A percentile compares a stretch with the other conserved stretches of the same genome.
Conservation (phyloP, 208 protist genomes). For the Trypanosoma scelopori region DNA sequence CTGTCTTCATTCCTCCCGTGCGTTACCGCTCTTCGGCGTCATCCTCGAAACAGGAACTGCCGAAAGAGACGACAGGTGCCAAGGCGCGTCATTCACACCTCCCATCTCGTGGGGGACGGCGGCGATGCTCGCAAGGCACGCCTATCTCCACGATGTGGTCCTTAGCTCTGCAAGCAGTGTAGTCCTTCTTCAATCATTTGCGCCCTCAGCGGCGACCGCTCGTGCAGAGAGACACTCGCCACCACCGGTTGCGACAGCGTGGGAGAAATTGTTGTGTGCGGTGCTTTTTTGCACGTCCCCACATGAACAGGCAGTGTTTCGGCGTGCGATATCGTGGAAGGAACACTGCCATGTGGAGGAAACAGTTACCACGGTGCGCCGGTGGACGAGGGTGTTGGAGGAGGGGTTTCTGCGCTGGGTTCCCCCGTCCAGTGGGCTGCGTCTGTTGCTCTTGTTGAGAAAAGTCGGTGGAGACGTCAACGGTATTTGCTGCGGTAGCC, state of each 20-base stretch:
- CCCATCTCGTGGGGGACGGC: constrained; percentile 7
- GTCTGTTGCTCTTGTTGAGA: not conserved
- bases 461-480: not conserved
- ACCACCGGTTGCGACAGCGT: not conserved
- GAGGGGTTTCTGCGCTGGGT: constrained; percentile 20
- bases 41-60: not conserved
- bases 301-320: not conserved
- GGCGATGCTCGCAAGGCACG: not conserved
- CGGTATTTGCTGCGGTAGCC: not conserved
- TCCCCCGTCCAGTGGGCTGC: constrained; percentile 7
- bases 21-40: not conserved
- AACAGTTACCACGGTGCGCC: not conserved
- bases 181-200: not conserved
- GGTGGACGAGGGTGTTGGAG: constrained; percentile 5
- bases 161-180: not conserved
- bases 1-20: not conserved
- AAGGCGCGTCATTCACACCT: not conserved
- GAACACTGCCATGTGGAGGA: not conserved
- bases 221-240: not conserved
- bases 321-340: not conserved
- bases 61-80: not conserved
- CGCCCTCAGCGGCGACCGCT: not conserved
- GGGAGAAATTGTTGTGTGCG: constrained; percentile 9
- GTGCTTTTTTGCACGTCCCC: constrained; percentile 5
- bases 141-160: constrained; percentile 13